A percentile compares a stretch with the other conserved stretches of the same genome.
Evolutionary conservation across 2,329 filamentous ascomycete genomes (phyloP).

Genomic region (Dothideomycetidae sp.): DNA sequence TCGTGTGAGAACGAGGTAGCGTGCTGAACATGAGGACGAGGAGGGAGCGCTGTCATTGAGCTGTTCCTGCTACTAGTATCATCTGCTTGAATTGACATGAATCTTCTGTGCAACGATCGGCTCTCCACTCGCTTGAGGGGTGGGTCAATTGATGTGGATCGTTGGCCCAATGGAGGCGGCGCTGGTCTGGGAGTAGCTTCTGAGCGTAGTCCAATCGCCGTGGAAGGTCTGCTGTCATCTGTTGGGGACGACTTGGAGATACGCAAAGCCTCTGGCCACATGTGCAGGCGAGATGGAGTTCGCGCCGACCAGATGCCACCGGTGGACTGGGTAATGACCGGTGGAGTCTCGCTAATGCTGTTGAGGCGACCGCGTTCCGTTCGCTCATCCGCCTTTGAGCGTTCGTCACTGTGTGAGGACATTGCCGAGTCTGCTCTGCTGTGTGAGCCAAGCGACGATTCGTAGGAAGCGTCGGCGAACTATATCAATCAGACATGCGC

Average conservation of each 20-base stretch:
- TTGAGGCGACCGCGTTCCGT: not conserved
- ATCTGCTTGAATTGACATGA: not conserved
- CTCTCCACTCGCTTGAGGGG: not conserved
- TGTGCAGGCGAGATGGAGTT: slow-evolving; percentile 3
- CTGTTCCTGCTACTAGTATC: not conserved
- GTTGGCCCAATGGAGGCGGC: not conserved
- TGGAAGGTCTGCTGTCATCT: slow-evolving; percentile 4
- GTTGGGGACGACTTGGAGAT: slow-evolving; percentile 3
- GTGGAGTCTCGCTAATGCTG: slow-evolving; percentile 1
- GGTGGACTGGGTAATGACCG: not conserved
- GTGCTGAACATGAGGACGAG: not conserved
- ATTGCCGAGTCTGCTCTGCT: slow-evolving; percentile 9
- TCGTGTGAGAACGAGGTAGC: not conserved
- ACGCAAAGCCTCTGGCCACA: slow-evolving; percentile 6
- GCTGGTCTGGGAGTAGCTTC: no score
- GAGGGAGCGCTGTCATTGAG: not conserved
- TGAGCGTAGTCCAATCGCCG: slow-evolving; percentile 1
- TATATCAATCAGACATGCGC: not conserved
- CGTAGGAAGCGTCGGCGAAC: not conserved
- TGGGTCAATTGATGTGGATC: not conserved
- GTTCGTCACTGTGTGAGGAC: slow-evolving; percentile 7
- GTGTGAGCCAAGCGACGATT: not conserved
- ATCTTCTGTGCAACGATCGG: not conserved
- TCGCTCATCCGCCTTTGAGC: slow-evolving; percentile 1
- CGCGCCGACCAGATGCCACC: slow-evolving; percentile 4